A percentile compares a stretch with the other conserved stretches of the same genome.
Evolutionary conservation across 2,329 filamentous ascomycete species (phyloP).

Genomic region (Neofusicoccum sp.): DNA sequence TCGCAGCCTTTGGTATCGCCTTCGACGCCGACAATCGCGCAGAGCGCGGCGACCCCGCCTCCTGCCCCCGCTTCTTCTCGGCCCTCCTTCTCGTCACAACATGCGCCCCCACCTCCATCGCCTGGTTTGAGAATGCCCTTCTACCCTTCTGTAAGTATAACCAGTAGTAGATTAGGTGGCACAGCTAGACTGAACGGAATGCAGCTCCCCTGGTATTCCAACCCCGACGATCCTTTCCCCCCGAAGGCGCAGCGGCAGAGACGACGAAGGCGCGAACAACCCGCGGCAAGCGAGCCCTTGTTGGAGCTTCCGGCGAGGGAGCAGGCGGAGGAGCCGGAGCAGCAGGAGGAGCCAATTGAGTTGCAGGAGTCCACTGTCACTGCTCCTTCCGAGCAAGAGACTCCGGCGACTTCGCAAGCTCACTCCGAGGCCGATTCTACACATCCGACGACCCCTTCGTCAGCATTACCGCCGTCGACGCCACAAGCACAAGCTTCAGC

Average conservation of each 20-base stretch:
- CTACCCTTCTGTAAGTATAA: constrained; percentile 46
- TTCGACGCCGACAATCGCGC: constrained; percentile 31
- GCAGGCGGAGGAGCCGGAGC: constrained; percentile 26
- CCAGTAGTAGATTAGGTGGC: background rate
- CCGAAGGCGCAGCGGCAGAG: constrained; percentile 46
- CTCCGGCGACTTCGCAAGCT: constrained; percentile 57
- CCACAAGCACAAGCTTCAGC: constrained; percentile 32
- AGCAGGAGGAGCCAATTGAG: constrained; percentile 38
- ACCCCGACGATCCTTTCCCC: constrained; percentile 55
- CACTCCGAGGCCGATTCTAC: constrained; percentile 57
- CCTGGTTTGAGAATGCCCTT: constrained; percentile 43
- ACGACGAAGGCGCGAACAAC: constrained; percentile 44
- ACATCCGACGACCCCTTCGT: constrained; percentile 57
- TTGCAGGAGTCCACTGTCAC: constrained; percentile 47
- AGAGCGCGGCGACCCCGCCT: constrained; percentile 32
- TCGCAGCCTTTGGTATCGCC: constrained; percentile 34
- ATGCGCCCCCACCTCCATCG: constrained; percentile 20
- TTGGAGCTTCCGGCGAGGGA: constrained; percentile 55
- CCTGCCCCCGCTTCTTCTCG: constrained; percentile 25
- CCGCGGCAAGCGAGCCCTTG: constrained; percentile 36
- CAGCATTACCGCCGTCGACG: constrained; percentile 39
- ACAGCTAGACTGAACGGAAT: background rate
- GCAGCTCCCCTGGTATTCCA: constrained; percentile 61
- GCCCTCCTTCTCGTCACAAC: constrained; percentile 26
- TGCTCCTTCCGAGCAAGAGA: constrained; percentile 50